Evolutionary conservation across 352 stramenopile species (phyloP).

Genomic region (Thalassiosira delicatula): DNA sequence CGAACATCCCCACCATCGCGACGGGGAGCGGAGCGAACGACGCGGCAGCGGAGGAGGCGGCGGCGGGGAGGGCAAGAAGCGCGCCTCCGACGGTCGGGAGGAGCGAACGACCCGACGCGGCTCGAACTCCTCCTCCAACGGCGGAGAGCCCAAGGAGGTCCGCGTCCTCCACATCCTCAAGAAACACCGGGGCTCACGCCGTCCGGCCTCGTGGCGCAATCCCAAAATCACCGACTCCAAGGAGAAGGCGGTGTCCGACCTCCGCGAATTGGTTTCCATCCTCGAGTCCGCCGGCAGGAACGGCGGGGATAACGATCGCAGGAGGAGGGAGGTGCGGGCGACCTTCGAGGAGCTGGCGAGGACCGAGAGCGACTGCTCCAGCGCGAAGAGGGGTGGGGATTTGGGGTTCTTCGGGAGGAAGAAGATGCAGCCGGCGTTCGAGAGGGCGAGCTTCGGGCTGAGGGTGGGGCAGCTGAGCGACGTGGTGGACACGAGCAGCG

Average conservation of each 20-base stretch:
- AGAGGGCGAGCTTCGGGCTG: conserved; percentile 82
- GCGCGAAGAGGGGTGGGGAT: conserved; percentile 79
- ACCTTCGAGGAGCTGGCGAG: conserved; percentile 80
- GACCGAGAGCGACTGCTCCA: conserved; percentile 82
- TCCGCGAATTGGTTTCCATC: conserved; percentile 70
- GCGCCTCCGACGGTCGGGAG: no score
- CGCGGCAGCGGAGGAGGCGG: not conserved
- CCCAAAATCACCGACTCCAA: conserved; percentile 75
- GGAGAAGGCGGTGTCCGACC: conserved; percentile 75
- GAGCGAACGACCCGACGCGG: no score
- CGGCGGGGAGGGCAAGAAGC: no score
- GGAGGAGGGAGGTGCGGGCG: conserved; percentile 66
- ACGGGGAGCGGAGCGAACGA: no score
- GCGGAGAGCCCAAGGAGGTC: conserved; percentile 76
- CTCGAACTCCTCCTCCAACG: no score
- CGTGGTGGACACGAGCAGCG: conserved; percentile 82
- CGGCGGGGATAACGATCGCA: conserved; percentile 55
- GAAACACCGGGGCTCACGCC: conserved; percentile 77
- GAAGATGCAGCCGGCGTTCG: conserved; percentile 84
- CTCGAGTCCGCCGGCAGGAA: conserved; percentile 49
- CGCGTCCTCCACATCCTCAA: conserved; percentile 82
- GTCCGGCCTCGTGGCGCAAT: conserved; percentile 74
- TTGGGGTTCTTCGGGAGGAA: conserved; percentile 82
- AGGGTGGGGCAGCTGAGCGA: conserved; percentile 76
- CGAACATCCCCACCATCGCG: not conserved